Base-by-base conservation (phyloP, 208 protist genomes). In the Wallacemonas collosoma region DNA sequence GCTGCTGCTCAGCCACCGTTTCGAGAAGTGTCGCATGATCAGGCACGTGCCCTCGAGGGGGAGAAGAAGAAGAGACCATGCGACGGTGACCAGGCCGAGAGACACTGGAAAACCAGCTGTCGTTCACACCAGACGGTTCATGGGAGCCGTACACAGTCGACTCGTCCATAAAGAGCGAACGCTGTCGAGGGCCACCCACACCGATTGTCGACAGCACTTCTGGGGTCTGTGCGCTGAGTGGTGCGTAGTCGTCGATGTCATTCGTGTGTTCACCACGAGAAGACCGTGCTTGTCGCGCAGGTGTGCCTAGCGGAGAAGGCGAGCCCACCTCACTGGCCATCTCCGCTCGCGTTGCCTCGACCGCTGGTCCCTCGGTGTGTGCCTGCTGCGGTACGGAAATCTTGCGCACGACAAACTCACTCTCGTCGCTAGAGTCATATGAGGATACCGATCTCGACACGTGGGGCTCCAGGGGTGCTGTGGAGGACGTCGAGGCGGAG, bases 1-100 rank as follows among this genome's bases (percentile, higher is more conserved):
- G 47, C 51, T 90, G 75, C 74, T 91, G 86, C 51, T 73, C 50
- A 48, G 76, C 65, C 11, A 91, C 62, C 3, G 80, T 75, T 17
- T 54, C 54, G 6, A 79, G 45, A 47, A 90, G 77, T 39, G 72
- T 61, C 35, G 78, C 71, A 15, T 73, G 76, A 26, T 45, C 62
- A 26, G 47, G 62, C 11, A 73, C n/a, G 43, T 64, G 64, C 64
- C 26, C 26, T 26, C 26, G 26, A 26, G 26, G 26, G 26, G 26
- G 26, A 26, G 26, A 26, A 26, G 15, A 15, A 3, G 35, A 8
- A 3, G 36, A 39, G n/a, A 3, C 48, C 56, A 45, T 2, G 44
- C 15, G 26, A 47, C 51, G 36, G 50, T 56, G 39, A 51, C 36
- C n/a, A 63, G 74, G 56, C 11, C 66, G 62, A 36, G 77, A 80